These are phyloP conservation scores for Niebla homalea DNA, from an alignment of 495 filamentous ascomycete species.

Conservation along the genomic window DNA sequence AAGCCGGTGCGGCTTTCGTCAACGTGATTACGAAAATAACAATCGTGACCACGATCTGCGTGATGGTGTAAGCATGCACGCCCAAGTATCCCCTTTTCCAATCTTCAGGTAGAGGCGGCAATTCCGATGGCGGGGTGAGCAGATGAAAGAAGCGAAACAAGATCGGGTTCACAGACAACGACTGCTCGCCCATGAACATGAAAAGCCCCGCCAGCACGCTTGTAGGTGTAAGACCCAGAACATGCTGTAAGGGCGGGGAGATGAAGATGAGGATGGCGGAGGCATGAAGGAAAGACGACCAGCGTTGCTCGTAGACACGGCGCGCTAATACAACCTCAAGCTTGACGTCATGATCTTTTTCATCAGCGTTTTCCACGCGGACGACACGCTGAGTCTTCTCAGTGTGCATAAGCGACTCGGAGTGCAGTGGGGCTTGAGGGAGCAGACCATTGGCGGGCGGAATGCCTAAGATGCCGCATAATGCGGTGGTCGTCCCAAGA, in stretches of 20 bases:
- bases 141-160: slow-evolving; percentile 50
- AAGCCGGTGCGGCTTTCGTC: slow-evolving; percentile 49
- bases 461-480: slow-evolving; percentile 58
- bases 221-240: slow-evolving; percentile 55
- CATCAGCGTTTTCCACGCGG: slow-evolving; percentile 13
- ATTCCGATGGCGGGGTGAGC: slow-evolving; percentile 49
- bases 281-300: slow-evolving; percentile 52
- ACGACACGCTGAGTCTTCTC: slow-evolving; percentile 30
- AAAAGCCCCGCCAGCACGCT: slow-evolving; percentile 57
- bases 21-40: slow-evolving; percentile 53
- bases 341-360: slow-evolving; percentile 28
- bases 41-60: slow-evolving; percentile 47
- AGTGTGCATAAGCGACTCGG: slow-evolving; percentile 48
- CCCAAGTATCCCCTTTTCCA: slow-evolving; percentile 32
- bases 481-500: slow-evolving; percentile 52
- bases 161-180: slow-evolving; percentile 54
- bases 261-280: slow-evolving; percentile 47
- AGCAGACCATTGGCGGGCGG: slow-evolving; percentile 58
- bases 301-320: slow-evolving; percentile 57
- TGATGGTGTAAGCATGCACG: slow-evolving; percentile 50
- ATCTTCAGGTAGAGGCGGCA: slow-evolving; percentile 47
- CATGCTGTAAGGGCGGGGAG: slow-evolving; percentile 54
- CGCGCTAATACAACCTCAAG: slow-evolving; percentile 27
- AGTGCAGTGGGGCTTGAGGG: slow-evolving; percentile 58
- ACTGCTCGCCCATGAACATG: slow-evolving; percentile 64